Evolutionary conservation across 495 filamentous ascomycete species (phyloP), one percentile per base, ranked within the genome.

Genomic region (Aspergillus kassunensis): DNA sequence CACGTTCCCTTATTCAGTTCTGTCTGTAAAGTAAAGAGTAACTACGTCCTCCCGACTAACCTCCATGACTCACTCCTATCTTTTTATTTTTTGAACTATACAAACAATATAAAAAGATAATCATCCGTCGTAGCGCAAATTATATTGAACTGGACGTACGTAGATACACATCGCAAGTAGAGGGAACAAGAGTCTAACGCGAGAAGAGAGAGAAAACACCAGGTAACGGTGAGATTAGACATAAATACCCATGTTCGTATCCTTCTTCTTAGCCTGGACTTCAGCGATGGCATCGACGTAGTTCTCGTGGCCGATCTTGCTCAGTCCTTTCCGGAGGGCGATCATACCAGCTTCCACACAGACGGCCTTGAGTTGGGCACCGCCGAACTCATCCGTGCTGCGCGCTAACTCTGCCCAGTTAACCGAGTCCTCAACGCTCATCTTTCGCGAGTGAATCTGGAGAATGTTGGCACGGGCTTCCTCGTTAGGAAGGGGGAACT

Each of bases 271-370:
- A 42, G 90, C 85, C 69, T 96, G 90, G 58, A 98, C 93, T 68
- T 99, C 93, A 18, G 89, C 78, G 64, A 99, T 97, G 44, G 93
- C 93, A 80, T 99, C 93, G 20, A 99, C 93, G 68, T 97, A 99
- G 73, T 99, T 91, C 77, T 99, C 93, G 60, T 99, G 93, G 51
- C 86, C 85, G 57, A 99, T 89, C 81, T 96, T 96, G 68, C 80
- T 88, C 79, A 89, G 86, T 25, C 93, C 93, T 70, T 85, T 88
- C 49, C 93, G 81, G 57, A 99, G 75, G 16, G 93, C 93, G 73
- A 99, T 99, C 93, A 99, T 99, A 67, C 93, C 93, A 24, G 93
- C 93, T 71, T 99, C 93, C 33, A 99, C 93, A 67, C 93, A 99
- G 23, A 99, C 93, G 37, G 93, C 93, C 77, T 99, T 99, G 54